These are phyloP conservation scores for Prunus fruticosa DNA, from an alignment of 306 rosid species.

Conservation along the genomic window DNA sequence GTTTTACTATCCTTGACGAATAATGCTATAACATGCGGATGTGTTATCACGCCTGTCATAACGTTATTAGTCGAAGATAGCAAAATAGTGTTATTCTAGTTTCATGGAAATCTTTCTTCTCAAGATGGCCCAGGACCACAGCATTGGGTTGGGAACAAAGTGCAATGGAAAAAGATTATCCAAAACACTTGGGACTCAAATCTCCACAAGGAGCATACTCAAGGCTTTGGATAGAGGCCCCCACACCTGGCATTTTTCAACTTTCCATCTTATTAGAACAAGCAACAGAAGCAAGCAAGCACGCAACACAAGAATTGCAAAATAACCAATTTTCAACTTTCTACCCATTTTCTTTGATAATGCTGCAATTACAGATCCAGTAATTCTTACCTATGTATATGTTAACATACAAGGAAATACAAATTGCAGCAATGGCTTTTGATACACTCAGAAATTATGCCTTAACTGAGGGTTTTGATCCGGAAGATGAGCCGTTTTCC, in stretches of 20 bases:
- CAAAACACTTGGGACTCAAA: neutral
- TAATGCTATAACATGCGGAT: too few relatives aligned
- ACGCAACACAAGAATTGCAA: slow-evolving; percentile 23
- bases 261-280: slow-evolving; percentile 13
- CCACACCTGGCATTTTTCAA: neutral
- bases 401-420: slow-evolving; percentile 51
- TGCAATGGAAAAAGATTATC: too few relatives aligned
- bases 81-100: too few relatives aligned
- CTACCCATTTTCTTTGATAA: slow-evolving; percentile 34
- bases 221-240: too few relatives aligned
- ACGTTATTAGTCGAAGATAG: too few relatives aligned
- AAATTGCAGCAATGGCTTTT: slow-evolving; percentile 42
- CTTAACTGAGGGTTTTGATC: slow-evolving; percentile 22
- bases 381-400: slow-evolving; percentile 45
- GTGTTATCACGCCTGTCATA: too few relatives aligned
- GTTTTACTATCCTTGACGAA: too few relatives aligned
- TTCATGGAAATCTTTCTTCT: too few relatives aligned
- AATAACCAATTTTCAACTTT: slow-evolving; percentile 36
- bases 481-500: slow-evolving; percentile 37
- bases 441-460: slow-evolving; percentile 32
- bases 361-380: slow-evolving; percentile 53
- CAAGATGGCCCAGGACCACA: too few relatives aligned
- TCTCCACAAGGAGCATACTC: neutral
- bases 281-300: slow-evolving; percentile 21
- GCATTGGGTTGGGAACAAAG: too few relatives aligned